Percentiles rank a stretch among this genome's conserved stretches.
Evolutionary conservation across 2,329 filamentous ascomycete genomes (phyloP).

Genomic region (Aspergillus tamarii): DNA sequence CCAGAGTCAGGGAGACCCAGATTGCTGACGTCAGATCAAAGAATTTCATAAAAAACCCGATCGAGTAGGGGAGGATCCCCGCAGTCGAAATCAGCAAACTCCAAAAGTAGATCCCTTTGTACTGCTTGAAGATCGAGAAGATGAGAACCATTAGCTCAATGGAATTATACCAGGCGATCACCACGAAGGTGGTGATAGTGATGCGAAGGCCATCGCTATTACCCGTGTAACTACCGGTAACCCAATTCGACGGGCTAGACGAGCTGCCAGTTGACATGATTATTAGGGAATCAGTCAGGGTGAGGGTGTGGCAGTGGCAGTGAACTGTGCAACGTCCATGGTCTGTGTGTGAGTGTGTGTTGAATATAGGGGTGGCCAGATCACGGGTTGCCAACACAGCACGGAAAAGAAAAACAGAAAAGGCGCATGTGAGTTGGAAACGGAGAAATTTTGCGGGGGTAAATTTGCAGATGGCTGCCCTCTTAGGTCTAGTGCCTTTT

Average conservation of each 20-base stretch:
- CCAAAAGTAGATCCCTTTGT: constrained; percentile 55
- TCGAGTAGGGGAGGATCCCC: constrained; percentile 48
- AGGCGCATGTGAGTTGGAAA: background rate
- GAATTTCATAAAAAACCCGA: constrained; percentile 34
- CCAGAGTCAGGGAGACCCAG: constrained; percentile 37
- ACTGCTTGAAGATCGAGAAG: constrained; percentile 52
- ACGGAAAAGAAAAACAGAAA: background rate
- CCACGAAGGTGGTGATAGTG: constrained; percentile 32
- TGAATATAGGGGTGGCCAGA: background rate
- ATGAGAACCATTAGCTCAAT: constrained; percentile 52
- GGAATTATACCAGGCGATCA: constrained; percentile 36
- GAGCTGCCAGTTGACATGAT: constrained; percentile 29
- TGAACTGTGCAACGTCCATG: background rate
- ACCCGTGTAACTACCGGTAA: constrained; percentile 29
- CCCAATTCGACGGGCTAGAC: constrained; percentile 32
- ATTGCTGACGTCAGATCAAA: constrained; percentile 27
- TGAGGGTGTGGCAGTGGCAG: background rate
- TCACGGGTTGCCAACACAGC: background rate
- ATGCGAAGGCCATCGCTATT: constrained; percentile 27
- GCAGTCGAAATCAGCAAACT: constrained; percentile 46
- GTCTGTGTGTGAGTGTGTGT: background rate
- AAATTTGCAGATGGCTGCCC: background rate
- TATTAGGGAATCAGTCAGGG: background rate
- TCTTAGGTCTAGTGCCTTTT: background rate
- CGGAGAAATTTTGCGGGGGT: background rate